A percentile compares a stretch with the other conserved stretches of the same genome.
These are phyloP conservation scores for Globisporangium apiculatum DNA, from an alignment of 352 stramenopile species.

Conservation along the genomic window DNA sequence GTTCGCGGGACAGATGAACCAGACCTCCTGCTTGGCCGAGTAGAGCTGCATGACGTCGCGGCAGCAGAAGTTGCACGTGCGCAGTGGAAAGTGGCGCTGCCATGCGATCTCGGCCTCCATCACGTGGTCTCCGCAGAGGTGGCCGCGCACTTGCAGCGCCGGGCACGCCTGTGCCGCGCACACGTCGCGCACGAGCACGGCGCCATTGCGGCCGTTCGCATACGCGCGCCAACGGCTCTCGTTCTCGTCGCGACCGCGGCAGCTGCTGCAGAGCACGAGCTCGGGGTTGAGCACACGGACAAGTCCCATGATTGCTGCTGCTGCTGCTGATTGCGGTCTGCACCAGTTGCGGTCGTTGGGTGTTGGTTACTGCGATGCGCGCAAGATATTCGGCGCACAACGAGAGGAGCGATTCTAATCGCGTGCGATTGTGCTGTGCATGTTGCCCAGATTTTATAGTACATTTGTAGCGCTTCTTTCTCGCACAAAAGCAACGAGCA, in stretches of 20 bases:
- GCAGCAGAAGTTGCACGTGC: conserved; percentile 43
- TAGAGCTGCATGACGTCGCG: conserved; percentile 40
- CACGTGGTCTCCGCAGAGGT: conserved; percentile 42
- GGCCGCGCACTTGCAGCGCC: conserved; percentile 41
- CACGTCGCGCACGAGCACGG: conserved; percentile 52
- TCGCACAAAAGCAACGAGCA: too few species aligned
- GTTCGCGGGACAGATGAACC: conserved; percentile 42
- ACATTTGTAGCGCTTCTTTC: too few species aligned
- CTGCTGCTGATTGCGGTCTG: conserved; percentile 2
- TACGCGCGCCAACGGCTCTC: conserved; percentile 25
- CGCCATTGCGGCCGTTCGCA: conserved; percentile 16
- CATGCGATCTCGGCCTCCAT: conserved; percentile 45
- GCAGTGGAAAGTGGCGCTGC: conserved; percentile 35
- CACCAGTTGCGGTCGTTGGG: neutral
- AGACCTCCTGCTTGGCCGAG: conserved; percentile 37
- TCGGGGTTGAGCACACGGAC: conserved; percentile 35
- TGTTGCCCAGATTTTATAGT: too few species aligned
- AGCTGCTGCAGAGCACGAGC: conserved; percentile 56
- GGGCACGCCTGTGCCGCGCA: conserved; percentile 41
- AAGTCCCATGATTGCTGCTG: conserved; percentile 23
- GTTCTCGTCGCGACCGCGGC: conserved; percentile 26
- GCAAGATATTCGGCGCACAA: too few species aligned
- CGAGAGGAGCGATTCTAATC: too few species aligned
- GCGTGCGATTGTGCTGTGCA: too few species aligned
- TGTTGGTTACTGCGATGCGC: too few species aligned